phyloP scores from a whole-genome alignment of 495 filamentous ascomycete species.

The Aspergillus wentii region DNA sequence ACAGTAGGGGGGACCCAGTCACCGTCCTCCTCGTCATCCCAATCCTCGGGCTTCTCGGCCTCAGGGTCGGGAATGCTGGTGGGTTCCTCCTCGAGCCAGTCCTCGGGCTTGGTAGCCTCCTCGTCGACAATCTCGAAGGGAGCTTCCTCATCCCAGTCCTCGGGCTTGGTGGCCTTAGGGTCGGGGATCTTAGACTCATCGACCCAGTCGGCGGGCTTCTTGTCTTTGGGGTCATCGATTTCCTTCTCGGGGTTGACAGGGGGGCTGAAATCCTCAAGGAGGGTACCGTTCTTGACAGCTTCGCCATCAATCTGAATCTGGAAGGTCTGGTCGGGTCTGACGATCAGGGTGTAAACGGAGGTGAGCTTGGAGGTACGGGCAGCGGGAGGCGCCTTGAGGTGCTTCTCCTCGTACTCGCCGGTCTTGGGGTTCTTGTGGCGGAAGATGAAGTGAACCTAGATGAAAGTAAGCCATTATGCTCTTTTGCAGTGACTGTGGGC shows the following conservation, averaged over 20 bases:
- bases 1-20: conserved; percentile 96
- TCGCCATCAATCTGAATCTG: conserved; percentile 87
- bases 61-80: conserved; percentile 86
- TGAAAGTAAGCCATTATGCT: conserved; percentile 5
- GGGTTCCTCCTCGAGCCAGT: conserved; percentile 95
- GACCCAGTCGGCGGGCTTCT: conserved; percentile 93
- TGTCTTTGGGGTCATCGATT: conserved; percentile 95
- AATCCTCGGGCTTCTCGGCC: conserved; percentile 97
- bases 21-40: conserved; percentile 99
- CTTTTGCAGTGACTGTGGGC: background rate
- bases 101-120: conserved; percentile 84
- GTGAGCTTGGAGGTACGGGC: conserved; percentile 87
- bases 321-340: conserved; percentile 93
- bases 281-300: conserved; percentile 77
- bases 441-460: conserved; percentile 98
- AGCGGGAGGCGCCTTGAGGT: conserved; percentile 76
- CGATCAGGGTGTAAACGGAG: conserved; percentile 91
- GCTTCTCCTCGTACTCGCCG: conserved; percentile 99
- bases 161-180: conserved; percentile 91
- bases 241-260: conserved; percentile 92
- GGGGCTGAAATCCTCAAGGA: conserved; percentile 91
- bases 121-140: conserved; percentile 93
- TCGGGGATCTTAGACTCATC: conserved; percentile 87
- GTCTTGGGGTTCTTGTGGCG: conserved; percentile 99
- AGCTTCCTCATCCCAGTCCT: conserved; percentile 99